Percentiles rank a stretch among this genome's conserved stretches.
phyloP scores from a whole-genome alignment of 2,329 filamentous ascomycete species.

The Calonectria multiphialidica region DNA sequence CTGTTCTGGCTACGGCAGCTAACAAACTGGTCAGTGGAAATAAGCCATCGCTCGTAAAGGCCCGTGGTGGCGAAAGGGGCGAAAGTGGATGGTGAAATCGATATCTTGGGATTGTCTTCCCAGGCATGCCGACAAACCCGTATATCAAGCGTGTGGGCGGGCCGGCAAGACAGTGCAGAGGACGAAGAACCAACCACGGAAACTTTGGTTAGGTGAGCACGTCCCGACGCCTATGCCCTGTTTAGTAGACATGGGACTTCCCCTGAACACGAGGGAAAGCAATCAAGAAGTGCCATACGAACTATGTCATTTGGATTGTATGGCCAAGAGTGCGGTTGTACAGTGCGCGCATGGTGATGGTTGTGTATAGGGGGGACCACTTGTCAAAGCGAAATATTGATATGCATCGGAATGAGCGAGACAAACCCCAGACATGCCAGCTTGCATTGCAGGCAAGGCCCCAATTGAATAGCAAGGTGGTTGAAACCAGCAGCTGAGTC shows the following conservation, averaged over 20 bases:
- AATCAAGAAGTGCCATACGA: background rate
- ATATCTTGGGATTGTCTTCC: background rate
- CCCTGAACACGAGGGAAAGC: too few relatives aligned
- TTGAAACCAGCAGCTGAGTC: background rate
- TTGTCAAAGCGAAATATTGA: constrained; percentile 6
- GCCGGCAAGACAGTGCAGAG: background rate
- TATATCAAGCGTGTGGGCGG: background rate
- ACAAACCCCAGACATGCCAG: background rate
- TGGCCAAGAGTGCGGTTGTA: background rate
- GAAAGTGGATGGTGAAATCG: background rate
- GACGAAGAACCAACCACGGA: background rate
- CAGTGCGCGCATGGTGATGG: background rate
- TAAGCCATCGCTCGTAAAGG: background rate
- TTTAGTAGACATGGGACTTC: background rate
- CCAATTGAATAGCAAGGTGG: background rate
- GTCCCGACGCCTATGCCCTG: background rate
- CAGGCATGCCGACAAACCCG: background rate
- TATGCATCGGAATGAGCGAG: constrained; percentile 8
- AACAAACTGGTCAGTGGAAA: background rate
- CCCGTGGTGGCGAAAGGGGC: constrained; percentile 8
- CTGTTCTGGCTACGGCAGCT: background rate
- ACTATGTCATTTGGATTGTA: background rate
- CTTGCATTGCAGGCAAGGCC: background rate
- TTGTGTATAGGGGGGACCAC: background rate
- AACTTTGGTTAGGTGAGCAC: background rate